phyloP scores from a whole-genome alignment of 2,329 filamentous ascomycete genomes.

The Fusarium agapanthi region DNA sequence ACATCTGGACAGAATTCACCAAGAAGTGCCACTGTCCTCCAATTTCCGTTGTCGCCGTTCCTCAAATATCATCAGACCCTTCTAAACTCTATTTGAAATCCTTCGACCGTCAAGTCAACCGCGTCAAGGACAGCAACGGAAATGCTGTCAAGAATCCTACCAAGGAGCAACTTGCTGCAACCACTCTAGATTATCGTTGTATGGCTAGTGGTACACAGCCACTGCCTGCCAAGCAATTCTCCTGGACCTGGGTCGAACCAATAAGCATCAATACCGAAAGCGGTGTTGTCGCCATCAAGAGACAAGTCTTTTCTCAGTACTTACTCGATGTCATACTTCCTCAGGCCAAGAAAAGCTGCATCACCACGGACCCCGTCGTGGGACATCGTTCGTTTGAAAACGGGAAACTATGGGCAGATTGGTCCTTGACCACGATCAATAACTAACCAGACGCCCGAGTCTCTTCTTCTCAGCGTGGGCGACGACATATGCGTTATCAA shows the following conservation, averaged over 20 bases:
- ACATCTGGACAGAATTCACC: background rate
- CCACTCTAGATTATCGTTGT: background rate
- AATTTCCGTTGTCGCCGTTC: background rate
- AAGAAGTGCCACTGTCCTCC: background rate
- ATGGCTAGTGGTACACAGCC: fast-evolving
- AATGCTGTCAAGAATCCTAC: background rate
- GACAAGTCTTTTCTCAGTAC: fast-evolving
- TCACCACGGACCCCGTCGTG: background rate
- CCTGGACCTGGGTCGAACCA: background rate
- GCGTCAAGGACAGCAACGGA: background rate
- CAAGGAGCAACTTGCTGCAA: background rate
- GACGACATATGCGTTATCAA: fast-evolving
- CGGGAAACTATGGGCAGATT: background rate
- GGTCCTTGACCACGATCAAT: background rate
- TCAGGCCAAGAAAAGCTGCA: fast-evolving
- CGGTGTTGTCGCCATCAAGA: background rate
- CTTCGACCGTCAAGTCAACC: background rate
- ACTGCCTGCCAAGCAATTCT: background rate
- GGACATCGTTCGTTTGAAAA: too few relatives aligned
- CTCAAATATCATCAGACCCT: background rate
- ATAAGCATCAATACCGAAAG: background rate
- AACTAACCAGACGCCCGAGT: background rate
- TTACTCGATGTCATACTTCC: fast-evolving
- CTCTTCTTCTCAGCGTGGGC: fast-evolving
- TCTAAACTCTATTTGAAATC: background rate